These are phyloP conservation scores for Echeveria elegans DNA, from an alignment of 164 flowering plant genomes.

Conservation along the genomic window DNA sequence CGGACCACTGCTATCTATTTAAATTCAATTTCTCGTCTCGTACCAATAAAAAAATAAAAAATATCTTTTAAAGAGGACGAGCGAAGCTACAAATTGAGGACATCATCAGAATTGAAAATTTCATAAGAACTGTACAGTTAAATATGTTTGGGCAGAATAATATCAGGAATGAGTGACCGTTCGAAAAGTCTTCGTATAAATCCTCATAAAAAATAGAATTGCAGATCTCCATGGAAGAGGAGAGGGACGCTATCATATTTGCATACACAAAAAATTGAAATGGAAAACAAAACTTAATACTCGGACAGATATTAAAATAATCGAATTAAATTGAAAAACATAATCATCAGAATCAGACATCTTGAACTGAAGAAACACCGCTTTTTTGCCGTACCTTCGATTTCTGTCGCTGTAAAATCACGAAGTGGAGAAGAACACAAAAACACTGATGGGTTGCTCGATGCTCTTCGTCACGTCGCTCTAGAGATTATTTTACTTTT, in stretches of 20 bases:
- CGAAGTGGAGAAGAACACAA: background rate
- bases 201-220: background rate
- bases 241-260: background rate
- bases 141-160: no score
- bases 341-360: background rate
- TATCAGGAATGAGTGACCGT: no score
- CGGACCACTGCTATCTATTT: no score
- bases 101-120: no score
- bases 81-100: background rate
- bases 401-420: background rate
- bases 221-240: conserved; percentile 1
- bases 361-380: no score
- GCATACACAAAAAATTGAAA: background rate
- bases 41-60: no score
- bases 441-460: background rate
- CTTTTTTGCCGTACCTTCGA: background rate
- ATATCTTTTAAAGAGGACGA: no score
- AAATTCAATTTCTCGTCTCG: no score
- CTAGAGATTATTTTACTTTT: background rate
- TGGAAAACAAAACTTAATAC: background rate
- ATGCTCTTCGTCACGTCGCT: background rate
- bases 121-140: no score
- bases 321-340: background rate
- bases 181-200: no score
- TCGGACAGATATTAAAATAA: no score